Base-by-base conservation (phyloP, 2,329 filamentous ascomycete species). In the Stenocarpella maydis region DNA sequence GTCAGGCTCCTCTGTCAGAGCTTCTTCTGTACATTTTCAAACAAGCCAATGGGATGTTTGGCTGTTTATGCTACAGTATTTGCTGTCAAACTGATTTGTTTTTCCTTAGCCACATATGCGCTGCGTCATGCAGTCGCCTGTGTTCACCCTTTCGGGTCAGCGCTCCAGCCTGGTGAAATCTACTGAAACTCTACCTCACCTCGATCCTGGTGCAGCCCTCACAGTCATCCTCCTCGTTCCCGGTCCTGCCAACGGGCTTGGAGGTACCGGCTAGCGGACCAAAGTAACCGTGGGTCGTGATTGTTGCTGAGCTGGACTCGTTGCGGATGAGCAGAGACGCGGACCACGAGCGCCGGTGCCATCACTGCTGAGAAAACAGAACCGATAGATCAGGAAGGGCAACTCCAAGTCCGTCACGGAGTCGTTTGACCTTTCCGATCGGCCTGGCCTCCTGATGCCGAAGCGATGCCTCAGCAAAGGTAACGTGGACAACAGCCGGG, bases 81-180 rank as follows among this genome's bases (percentile, higher is more conserved):
- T 82, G 80, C 77, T 78, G 76, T 76, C 80, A 81, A 82, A 82
- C 80, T 80, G 77, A 79, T 78, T 80, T 75, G 73, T 70, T 74
- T 69, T 71, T 72, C 74, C 69, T 74, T 78, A 74, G 76, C 76
- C 75, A 78, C 74, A 77, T 74, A 76, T 74, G 73, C 75, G 75
- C 75, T 78, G 78, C 78, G 78, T 81, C 78, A 79, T 80, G 77
- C 74, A 76, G 77, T 79, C 78, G 76, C 76, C 79, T 81, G 79
- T 79, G 77, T 76, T 80, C 76, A 73, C 78, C 77, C 74, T 78
- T 80, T 79, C 74, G 78, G 78, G 77, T 74, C 76, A 75, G 75
- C 72, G 72, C 74, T 72, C 73, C 74, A 72, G 72, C 73, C 73
- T 78, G 76, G 78, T 80, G 77, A 74, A 73, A 80, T 79, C 75